A percentile compares a stretch with the other conserved stretches of the same genome.
Evolutionary conservation across 495 filamentous ascomycete species (phyloP).

Genomic region (Evernia prunastri): DNA sequence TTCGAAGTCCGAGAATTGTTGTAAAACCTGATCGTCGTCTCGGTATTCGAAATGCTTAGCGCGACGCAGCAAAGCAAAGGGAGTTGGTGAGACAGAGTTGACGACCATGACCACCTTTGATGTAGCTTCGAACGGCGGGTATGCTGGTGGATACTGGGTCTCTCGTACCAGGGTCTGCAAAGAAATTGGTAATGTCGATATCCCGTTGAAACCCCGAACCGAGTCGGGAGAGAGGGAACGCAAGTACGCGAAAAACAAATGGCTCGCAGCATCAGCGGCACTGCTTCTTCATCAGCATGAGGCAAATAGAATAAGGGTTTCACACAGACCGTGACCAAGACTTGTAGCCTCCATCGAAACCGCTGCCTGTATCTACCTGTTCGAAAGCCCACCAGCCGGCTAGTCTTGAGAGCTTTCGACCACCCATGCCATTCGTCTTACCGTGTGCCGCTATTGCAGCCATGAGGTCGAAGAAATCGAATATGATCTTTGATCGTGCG

Average conservation of each 20-base stretch:
- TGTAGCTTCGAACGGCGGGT: conserved; percentile 69
- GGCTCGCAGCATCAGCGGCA: conserved; percentile 90
- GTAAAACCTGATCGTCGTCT: conserved; percentile 74
- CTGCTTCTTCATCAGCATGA: conserved; percentile 40
- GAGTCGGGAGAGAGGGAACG: conserved; percentile 80
- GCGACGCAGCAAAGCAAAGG: conserved; percentile 82
- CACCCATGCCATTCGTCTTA: conserved; percentile 88
- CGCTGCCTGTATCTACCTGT: conserved; percentile 72
- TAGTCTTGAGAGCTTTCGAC: conserved; percentile 87
- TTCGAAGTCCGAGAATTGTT: conserved; percentile 78
- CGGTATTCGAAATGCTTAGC: conserved; percentile 94
- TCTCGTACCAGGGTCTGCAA: conserved; percentile 83
- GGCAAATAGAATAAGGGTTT: conserved; percentile 4
- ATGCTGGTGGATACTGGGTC: conserved; percentile 89
- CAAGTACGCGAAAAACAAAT: conserved; percentile 96
- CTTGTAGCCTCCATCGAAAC: conserved; percentile 94
- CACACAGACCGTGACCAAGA: conserved; percentile 59
- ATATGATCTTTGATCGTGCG: conserved; percentile 79
- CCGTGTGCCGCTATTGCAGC: conserved; percentile 75
- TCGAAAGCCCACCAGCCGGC: conserved; percentile 99
- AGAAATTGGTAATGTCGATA: conserved; percentile 80
- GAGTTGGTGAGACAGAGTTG: conserved; percentile 88
- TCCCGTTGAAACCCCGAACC: conserved; percentile 59
- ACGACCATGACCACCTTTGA: conserved; percentile 95
- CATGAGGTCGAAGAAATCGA: conserved; percentile 93